Base-by-base conservation (phyloP, 305 asterid species). In the Solanum hybrid region DNA sequence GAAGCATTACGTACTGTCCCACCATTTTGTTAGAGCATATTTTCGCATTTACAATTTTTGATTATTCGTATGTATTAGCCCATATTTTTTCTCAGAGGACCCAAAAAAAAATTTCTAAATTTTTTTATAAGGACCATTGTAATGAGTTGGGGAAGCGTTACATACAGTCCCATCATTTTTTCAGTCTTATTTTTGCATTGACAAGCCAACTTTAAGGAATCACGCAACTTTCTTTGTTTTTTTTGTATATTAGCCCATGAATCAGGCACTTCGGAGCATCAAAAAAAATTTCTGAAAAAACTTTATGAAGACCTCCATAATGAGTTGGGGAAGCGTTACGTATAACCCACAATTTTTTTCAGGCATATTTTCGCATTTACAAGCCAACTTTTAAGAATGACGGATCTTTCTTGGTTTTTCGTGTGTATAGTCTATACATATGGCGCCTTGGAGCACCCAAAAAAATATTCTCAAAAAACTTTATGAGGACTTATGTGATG, bases 221-320 rank as follows among this genome's bases (percentile, higher is more conserved):
- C 66, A 51, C n/a, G 7, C 1, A 0, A 1, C 4, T 51, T 0
- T 15, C n/a, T 51, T 15, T 51, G 4, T 51, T 51, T 51, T 51
- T 51, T 4, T 51, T 51, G 9, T 51, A 15, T 5, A 51, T 51
- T 51, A 51, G 0, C 4, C 22, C 4, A 51, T 15, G 1, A 1
- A 51, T 15, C 3, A 2, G 8, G 8, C 4, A 0, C 1, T 15
- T 51, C 9, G 1, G n/a, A 15, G 0, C 66, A 51, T 0, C 3
- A 45, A 45, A 6, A 1, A 38, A 40, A 3, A n/a, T n/a, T n/a
- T n/a, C n/a, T n/a, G n/a, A 2, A 14, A 14, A 45, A 14, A 5
- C 0, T 3, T 51, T 5, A 51, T 15, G n/a, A 51, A 51, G 8
- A 51, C 66, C 8, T 51, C 4, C 9, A 0, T 15, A 51, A 51